Base-by-base conservation (phyloP, 169 alveolate species). In the Plasmodium knowlesi region DNA sequence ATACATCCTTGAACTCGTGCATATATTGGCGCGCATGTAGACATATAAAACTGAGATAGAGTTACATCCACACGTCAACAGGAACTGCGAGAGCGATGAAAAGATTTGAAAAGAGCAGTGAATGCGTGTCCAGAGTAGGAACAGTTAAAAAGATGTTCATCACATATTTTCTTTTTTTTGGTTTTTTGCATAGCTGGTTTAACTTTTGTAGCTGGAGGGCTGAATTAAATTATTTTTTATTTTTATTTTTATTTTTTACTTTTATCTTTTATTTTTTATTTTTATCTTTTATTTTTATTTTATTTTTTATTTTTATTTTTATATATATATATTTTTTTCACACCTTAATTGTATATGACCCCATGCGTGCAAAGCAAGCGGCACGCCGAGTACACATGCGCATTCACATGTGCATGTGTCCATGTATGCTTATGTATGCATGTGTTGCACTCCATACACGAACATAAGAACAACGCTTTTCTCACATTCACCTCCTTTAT, bases 101-200 rank as follows among this genome's bases (percentile, higher is more conserved):
- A 4, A 8, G 74, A 61, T 19, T 61, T 12, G 25, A 25, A 5
- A 9, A 16, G 74, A 61, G 6, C 32, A 61, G 74, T 0, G 32
- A n/a, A 28, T 19, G 32, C 6, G 73, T n/a, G 74, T 9, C 25
- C 32, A 3, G 34, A 19, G 25, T 4, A 61, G 14, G 2, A 61
- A 61, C 25, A 25, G 74, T 19, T 61, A 61, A 32, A n/a, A n/a
- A n/a, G 12, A 19, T 25, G 19, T 61, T 61, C 25, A 61, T n/a
- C 25, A n/a, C 43, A 16, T 61, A 39, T 84, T 85, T 85, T 85
- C 54, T 84, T 84, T 84, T 85, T 85, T 85, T 85, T 73, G 93
- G 79, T 73, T 85, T 67, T 57, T 74, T 85, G 79, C 93, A 85
- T 85, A 85, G 43, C 76, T 39, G 74, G 74, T 71, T 50, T 50